These are phyloP conservation scores for Oemleria cerasiformis DNA, from an alignment of 306 rosid genomes.

Conservation along the genomic window DNA sequence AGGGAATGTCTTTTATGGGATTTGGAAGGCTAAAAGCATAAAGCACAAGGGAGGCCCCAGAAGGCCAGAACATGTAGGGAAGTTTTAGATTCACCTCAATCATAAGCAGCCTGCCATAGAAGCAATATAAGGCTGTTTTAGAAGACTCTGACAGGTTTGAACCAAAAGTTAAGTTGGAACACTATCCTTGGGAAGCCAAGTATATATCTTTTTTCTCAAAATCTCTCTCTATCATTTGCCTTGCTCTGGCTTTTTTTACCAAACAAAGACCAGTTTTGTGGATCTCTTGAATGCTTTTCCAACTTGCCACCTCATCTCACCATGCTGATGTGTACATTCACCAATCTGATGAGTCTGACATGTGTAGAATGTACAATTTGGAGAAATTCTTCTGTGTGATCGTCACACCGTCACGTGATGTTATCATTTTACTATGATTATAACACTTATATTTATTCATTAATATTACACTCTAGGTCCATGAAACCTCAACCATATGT, in stretches of 20 bases:
- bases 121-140: constrained; percentile 79
- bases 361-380: neutral
- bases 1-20: constrained; percentile 52
- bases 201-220: constrained; percentile 47
- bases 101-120: constrained; percentile 76
- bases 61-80: constrained; percentile 46
- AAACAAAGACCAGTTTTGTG: constrained; percentile 41
- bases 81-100: constrained; percentile 74
- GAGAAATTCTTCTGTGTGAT: neutral
- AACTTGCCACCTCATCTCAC: constrained; percentile 34
- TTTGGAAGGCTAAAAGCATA: constrained; percentile 62
- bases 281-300: constrained; percentile 24
- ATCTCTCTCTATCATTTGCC: constrained; percentile 49
- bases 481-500: too few relatives aligned
- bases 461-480: too few relatives aligned
- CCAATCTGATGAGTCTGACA: neutral
- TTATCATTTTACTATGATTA: too few relatives aligned
- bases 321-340: constrained; percentile 41
- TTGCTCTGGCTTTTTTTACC: constrained; percentile 45
- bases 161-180: constrained; percentile 75
- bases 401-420: too few relatives aligned
- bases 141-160: constrained; percentile 88
- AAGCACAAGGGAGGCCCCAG: constrained; percentile 48
- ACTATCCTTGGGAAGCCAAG: constrained; percentile 84
- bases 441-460: too few relatives aligned